phyloP scores from a whole-genome alignment of 2,329 filamentous ascomycete species.

The Grosmannia huntii region DNA sequence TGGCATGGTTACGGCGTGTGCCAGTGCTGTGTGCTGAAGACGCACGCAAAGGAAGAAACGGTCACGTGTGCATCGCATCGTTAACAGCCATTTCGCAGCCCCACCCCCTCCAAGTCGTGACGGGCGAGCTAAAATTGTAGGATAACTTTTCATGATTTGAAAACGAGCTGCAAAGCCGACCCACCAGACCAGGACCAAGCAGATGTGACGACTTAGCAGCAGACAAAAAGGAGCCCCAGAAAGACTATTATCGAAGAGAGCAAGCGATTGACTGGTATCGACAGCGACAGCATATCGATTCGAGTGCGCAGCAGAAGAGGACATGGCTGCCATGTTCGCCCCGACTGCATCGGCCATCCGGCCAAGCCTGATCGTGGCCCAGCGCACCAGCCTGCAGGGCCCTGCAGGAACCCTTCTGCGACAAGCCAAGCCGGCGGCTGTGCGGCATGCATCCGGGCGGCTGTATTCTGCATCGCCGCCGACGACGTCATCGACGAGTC shows the following conservation, averaged over 20 bases:
- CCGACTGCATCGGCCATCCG: slow-evolving; percentile 8
- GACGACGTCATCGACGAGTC: neutral
- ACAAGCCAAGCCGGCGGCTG: neutral
- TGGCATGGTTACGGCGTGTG: too few species aligned
- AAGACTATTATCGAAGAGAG: neutral
- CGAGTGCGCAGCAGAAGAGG: neutral
- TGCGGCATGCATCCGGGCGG: too few species aligned
- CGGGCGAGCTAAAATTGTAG: too few species aligned
- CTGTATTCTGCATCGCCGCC: neutral
- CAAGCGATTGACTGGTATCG: neutral
- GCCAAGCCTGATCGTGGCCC: neutral
- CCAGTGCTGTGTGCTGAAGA: too few species aligned
- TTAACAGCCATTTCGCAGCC: too few species aligned
- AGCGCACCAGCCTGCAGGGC: neutral
- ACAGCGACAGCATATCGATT: neutral
- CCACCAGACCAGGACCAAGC: too few species aligned
- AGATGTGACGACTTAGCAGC: neutral
- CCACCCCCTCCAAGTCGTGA: too few species aligned
- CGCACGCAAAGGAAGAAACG: too few species aligned
- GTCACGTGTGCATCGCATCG: too few species aligned
- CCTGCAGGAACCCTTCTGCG: neutral
- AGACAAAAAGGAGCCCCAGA: neutral
- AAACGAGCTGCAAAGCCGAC: too few species aligned
- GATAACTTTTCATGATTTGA: too few species aligned
- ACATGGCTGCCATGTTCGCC: slow-evolving; percentile 4